A percentile compares a stretch with the other conserved stretches of the same genome.
These are phyloP conservation scores for Curvularia hawaiiensis DNA, from an alignment of 2,329 filamentous ascomycete species.

Conservation along the genomic window DNA sequence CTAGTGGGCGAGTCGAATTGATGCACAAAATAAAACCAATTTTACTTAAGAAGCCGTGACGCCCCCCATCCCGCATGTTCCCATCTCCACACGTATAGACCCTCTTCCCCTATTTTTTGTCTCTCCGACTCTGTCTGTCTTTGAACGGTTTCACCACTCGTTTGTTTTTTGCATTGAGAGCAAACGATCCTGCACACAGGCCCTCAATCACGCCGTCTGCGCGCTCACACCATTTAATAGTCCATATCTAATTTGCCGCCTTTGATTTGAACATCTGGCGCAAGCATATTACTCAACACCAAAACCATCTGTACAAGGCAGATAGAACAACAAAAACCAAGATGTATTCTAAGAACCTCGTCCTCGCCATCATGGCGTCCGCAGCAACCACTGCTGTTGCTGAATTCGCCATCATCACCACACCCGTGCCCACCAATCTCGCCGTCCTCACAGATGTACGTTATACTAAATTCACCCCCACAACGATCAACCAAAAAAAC, in stretches of 20 bases:
- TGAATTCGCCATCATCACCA: slow-evolving; percentile 31
- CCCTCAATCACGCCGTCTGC: background rate
- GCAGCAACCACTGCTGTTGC: slow-evolving; percentile 25
- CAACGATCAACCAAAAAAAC: background rate
- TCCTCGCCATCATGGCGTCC: slow-evolving; percentile 23
- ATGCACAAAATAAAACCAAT: background rate
- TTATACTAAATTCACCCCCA: background rate
- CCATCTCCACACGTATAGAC: background rate
- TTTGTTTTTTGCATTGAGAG: background rate
- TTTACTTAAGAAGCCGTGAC: slow-evolving; percentile 2
- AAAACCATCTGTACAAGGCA: background rate
- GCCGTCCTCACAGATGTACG: slow-evolving; percentile 25
- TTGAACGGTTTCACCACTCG: background rate
- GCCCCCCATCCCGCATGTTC: background rate
- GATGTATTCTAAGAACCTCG: slow-evolving; percentile 28
- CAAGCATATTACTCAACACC: background rate
- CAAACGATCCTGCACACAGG: background rate
- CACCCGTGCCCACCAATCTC: slow-evolving; percentile 22
- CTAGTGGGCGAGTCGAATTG: background rate
- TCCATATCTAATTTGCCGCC: background rate
- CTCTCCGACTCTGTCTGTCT: background rate
- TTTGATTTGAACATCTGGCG: background rate
- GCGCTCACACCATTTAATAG: background rate
- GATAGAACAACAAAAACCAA: background rate
- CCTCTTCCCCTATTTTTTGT: background rate